Evolutionary conservation across 176 grass and related monocot species (phyloP), one percentile per base, ranked within the genome.

Genomic region (Chloris gayana): DNA sequence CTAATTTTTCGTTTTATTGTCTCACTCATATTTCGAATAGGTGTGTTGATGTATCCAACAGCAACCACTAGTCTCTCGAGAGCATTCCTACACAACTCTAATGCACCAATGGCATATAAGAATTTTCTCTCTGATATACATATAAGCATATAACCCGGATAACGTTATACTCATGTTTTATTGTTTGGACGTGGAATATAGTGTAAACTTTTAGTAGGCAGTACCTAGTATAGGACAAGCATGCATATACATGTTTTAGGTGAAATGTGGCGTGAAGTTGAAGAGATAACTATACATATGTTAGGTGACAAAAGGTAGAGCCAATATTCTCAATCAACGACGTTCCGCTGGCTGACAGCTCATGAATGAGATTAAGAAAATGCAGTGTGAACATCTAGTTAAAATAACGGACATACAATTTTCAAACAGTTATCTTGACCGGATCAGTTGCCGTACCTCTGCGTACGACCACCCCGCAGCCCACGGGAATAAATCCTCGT

Each of bases 401-500:
- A 31, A 51, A 21, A 11, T 54, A 41, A 79, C 1, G 47, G 47
- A 39, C 21, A 14, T 12, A 30, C 19, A 33, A 4, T 38, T 31
- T n/a, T 65, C 27, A 13, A 14, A 75, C 46, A 61, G 35, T 4
- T 13, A 75, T 70, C 63, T 70, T 32, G 50, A 75, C 46, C 7
- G 19, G 22, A 67, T 69, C 77, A 61, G 70, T 25, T 81, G 64
- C 78, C 78, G 78, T 82, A 82, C 78, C 41, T 87, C 13, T 62
- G 67, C 17, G 21, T 75, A 68, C 77, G 7, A 12, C 37, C 67
- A 45, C 35, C 35, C 35, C 35, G 7, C 15, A 37, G n/a, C 45
- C 10, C 14, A 67, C 66, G 46, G 3, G 64, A 38, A 37, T 4
- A 59, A 34, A 25, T 12, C 54, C 47, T 74, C 19, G 18, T 18